Percentiles rank a stretch among this genome's conserved stretches.
These are phyloP conservation scores for Physaria fendleri DNA, from an alignment of 345 rosid species.

Conservation along the genomic window DNA sequence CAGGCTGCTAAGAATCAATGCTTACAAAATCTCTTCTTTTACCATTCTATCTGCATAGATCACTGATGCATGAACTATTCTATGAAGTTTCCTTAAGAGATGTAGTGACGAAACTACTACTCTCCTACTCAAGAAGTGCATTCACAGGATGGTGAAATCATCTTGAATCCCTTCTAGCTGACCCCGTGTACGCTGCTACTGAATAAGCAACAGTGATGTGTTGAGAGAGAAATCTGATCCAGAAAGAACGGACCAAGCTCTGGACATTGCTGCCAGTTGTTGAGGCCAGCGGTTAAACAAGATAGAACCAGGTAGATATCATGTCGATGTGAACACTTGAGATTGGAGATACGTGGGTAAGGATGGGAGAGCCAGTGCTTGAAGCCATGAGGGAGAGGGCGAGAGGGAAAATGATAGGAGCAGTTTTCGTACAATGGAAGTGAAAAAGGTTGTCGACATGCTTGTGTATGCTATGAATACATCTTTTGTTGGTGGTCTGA, in stretches of 20 bases:
- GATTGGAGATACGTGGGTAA: constrained; percentile 78
- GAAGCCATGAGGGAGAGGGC: constrained; percentile 53
- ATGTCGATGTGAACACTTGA: constrained; percentile 81
- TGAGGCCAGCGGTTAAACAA: constrained; percentile 72
- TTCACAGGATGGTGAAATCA: constrained; percentile 71
- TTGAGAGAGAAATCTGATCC: constrained; percentile 59
- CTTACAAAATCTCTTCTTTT: neutral
- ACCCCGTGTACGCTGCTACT: constrained; percentile 58
- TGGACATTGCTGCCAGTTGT: constrained; percentile 94
- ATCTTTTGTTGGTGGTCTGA: too few species aligned
- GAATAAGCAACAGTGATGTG: constrained; percentile 78
- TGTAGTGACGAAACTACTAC: constrained; percentile 10
- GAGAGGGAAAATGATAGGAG: constrained; percentile 37
- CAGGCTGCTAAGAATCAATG: constrained; percentile 7
- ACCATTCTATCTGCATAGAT: constrained; percentile 7
- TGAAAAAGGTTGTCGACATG: constrained; percentile 35
- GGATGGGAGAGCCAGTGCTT: constrained; percentile 73
- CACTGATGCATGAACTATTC: constrained; percentile 5
- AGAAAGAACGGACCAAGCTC: constrained; percentile 91
- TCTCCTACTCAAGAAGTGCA: constrained; percentile 13
- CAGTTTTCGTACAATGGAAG: constrained; percentile 32
- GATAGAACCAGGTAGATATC: constrained; percentile 50
- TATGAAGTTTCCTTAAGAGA: constrained; percentile 10
- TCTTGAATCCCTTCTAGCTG: constrained; percentile 77
- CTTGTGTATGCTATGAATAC: too few species aligned